Evolutionary conservation across 2,329 filamentous ascomycete genomes (phyloP), one percentile per base, ranked within the genome.

Genomic region (Pseudogymnoascus sp.): DNA sequence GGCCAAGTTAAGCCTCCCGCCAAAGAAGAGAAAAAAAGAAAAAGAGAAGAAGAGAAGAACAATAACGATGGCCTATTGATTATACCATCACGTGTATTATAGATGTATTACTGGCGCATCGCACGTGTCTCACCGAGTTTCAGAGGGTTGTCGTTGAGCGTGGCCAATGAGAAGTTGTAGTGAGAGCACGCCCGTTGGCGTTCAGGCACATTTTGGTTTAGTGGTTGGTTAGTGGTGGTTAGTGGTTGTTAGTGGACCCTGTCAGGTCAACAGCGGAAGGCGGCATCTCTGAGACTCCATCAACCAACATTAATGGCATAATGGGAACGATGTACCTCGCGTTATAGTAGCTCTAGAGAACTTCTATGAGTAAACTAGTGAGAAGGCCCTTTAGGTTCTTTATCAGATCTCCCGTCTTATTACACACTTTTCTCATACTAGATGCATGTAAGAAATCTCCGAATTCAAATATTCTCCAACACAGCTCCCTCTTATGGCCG

Each of bases 401-500:
- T 29, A 51, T 51, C 45, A 51, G 23, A 51, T 29, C 23, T 51
- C 12, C 45, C 23, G 45, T 29, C 21, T 29, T 47, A 23, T 14
- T 23, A 21, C 21, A 26, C 45, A n/a, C 5, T 51, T 29, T 10
- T 26, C 45, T 12, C 16, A 51, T 12, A 8, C 45, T 16, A 39
- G 37, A 16, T 39, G 37, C 36, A 6, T 39, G 36, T n/a, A 39
- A 26, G 14, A 47, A 47, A 47, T 47, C 21, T 26, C 42, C 42
- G 42, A 47, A n/a, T 26, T 4, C 42, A 47, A 26, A 31, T 8
- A 26, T n/a, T 26, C 21, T 14, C 42, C 42, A 47, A 47, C 42
- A 47, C 23, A 51, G 21, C 45, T 51, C 45, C 45, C 45, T 51
- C 45, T 51, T 51, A 51, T 51, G 45, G 45, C 45, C 45, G 45